Base-by-base conservation (phyloP, 257 asterid genomes). In the Eustoma russellianum region DNA sequence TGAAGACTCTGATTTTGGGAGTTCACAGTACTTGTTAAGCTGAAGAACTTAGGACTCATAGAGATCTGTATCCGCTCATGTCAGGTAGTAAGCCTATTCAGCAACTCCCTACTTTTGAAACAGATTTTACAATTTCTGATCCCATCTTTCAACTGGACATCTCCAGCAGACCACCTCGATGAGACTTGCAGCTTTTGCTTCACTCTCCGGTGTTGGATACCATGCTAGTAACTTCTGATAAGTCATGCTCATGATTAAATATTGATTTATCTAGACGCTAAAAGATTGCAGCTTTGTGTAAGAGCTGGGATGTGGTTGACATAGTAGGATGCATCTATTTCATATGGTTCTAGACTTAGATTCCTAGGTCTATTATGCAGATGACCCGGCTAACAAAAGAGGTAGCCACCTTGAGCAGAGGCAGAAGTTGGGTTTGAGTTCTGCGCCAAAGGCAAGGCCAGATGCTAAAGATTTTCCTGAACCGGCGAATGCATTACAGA, bases 381-480 rank as follows among this genome's bases (percentile, higher is more conserved):
- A 75, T 77, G 90, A 92, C 70, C 83, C 79, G 6, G 72, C 75
- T 57, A 84, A 78, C 46, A 74, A 82, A 61, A 85, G 64, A 71
- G 91, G 81, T 66, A 79, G 71, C 76, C 93, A 85, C 70, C 83
- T 92, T 77, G 94, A 88, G 75, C 97, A 81, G 70, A 80, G 95
- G 77, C 86, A 81, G 67, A 79, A 72, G 63, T 63, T 92, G 74
- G 97, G 98, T 17, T 70, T 92, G 80, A 77, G 62, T 62, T 77
- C 90, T 55, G 79, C 73, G 52, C 72, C 83, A 5, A 82, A 71
- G 68, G 79, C 77, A 66, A 78, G 76, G 61, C 35, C 79, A 40
- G 64, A 44, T 48, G 72, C 64, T 40, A 64, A 75, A 44, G 79
- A 82, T 13, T 72, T 68, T 62, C 66, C 79, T n/a, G 95, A 85